Base-by-base conservation (phyloP, 2,329 filamentous ascomycete genomes). In the Paracamarosporium sp. region DNA sequence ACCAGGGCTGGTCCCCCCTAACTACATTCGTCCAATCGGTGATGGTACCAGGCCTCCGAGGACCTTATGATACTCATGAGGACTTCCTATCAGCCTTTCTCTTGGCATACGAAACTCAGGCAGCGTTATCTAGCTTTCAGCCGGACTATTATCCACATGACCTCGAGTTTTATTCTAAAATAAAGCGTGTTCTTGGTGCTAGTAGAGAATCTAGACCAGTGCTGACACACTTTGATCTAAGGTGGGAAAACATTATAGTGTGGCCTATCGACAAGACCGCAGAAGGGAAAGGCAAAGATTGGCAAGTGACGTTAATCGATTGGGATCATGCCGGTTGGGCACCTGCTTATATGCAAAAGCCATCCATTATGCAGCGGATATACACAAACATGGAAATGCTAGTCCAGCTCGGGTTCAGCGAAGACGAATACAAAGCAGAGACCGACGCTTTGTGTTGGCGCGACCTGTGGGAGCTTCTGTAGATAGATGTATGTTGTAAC, bases 291-390 rank as follows among this genome's bases (percentile, higher is more conserved):
- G 31, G 35, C 22, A 25, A 43, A 22, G 55, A 57, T 36, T 57
- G 55, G 55, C 22, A 57, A 38, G 24, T 57, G 15, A 50, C 43
- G 7, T 43, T 57, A 2, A 57, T 57, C 22, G 55, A 57, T 53
- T 57, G 55, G 55, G 50, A 48, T 27, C 22, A 7, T 3, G n/a
- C 28, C 15, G 50, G 41, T 44, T 57, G 55, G 55, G 27, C 48
- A 6, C 55, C 55, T 12, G 55, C 28, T 24, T 57, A 17, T 6
- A 36, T 50, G 44, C 50, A 57, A 38, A 28, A 48, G 53, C 54
- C 55, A 52, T 61, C 59, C 53, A 30, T 53, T 53, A n/a, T 17
- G 4, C 36, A 40, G n/a, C 36, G 36, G 36, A 17, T 5, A 7
- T 17, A 40, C 36, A 13, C 31, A 13, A 5, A 13, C 38, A 41